These are phyloP conservation scores for Backusella tuberculispora DNA, from an alignment of 192 early-diverging fungal species.

Conservation along the genomic window DNA sequence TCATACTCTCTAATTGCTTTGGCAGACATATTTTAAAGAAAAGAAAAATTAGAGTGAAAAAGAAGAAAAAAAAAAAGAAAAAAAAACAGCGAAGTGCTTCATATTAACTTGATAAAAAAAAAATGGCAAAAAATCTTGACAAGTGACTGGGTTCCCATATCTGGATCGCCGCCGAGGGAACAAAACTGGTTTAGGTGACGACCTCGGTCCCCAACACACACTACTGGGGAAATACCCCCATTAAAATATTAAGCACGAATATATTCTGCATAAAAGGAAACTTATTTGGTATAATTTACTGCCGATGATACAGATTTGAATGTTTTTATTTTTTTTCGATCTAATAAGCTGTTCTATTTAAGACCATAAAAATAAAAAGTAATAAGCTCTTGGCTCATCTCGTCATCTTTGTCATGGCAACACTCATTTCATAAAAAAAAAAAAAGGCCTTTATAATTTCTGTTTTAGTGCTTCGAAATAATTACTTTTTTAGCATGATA, in stretches of 20 bases:
- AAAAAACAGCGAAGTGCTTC: background rate
- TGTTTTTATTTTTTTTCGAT: background rate
- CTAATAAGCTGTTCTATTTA: slow-evolving; percentile 12
- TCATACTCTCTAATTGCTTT: slow-evolving; percentile 74
- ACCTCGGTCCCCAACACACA: slow-evolving; percentile 5
- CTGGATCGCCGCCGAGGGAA: slow-evolving; percentile 18
- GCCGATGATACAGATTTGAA: background rate
- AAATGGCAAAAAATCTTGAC: background rate
- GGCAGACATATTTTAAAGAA: slow-evolving; percentile 33
- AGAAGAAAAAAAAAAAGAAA: background rate
- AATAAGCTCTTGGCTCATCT: slow-evolving; percentile 1
- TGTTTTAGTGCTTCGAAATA: background rate
- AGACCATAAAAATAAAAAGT: background rate
- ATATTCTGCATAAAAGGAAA: slow-evolving; percentile 9
- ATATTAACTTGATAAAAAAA: background rate
- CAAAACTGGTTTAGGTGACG: slow-evolving; percentile 24
- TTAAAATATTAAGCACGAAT: slow-evolving; percentile 9
- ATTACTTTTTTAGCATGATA: background rate
- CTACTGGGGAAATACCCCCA: slow-evolving; percentile 2
- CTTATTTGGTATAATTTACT: background rate
- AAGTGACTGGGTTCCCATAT: slow-evolving; percentile 16
- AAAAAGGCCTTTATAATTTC: background rate
- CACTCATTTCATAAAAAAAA: too few species aligned
- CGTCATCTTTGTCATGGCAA: background rate
- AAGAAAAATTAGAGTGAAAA: slow-evolving; percentile 21